A percentile compares a stretch with the other conserved stretches of the same genome.
Evolutionary conservation across 805 yeast species (phyloP).

Genomic region (Kregervanrija fluxuum): DNA sequence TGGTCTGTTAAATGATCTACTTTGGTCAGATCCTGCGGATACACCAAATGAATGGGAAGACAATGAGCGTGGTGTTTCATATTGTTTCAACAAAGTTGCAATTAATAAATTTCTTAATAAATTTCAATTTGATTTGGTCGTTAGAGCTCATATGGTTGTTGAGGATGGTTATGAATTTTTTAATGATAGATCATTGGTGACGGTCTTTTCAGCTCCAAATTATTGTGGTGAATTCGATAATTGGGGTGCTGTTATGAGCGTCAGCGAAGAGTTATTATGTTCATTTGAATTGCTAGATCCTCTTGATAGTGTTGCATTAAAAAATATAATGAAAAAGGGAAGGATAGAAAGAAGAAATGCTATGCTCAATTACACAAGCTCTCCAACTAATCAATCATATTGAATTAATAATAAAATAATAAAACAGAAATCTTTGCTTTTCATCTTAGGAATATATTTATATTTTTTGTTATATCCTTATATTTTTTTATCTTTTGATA

Average conservation of each 20-base stretch:
- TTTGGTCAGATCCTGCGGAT: constrained; percentile 85
- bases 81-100: constrained; percentile 73
- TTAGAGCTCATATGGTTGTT: constrained; percentile 85
- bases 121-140: constrained; percentile 74
- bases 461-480: not conserved
- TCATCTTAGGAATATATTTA: not conserved
- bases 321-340: constrained; percentile 93
- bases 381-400: constrained; percentile 15
- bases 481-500: not conserved
- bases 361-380: constrained; percentile 18
- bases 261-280: constrained; percentile 84
- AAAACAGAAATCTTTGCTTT: not conserved
- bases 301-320: constrained; percentile 83
- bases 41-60: constrained; percentile 82
- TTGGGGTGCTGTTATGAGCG: constrained; percentile 99
- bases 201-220: constrained; percentile 71
- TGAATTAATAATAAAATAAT: constrained; percentile 1
- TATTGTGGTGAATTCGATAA: constrained; percentile 83
- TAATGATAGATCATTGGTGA: constrained; percentile 63
- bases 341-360: constrained; percentile 76
- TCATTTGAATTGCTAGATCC: constrained; percentile 93
- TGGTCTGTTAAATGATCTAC: constrained; percentile 67
- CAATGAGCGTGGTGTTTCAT: constrained; percentile 78
- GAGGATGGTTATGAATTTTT: constrained; percentile 76
- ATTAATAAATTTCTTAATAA: constrained; percentile 68